Evolutionary conservation across 1,284 basidiomycete species (phyloP).

Genomic region (Fistulinella cinereoalba): DNA sequence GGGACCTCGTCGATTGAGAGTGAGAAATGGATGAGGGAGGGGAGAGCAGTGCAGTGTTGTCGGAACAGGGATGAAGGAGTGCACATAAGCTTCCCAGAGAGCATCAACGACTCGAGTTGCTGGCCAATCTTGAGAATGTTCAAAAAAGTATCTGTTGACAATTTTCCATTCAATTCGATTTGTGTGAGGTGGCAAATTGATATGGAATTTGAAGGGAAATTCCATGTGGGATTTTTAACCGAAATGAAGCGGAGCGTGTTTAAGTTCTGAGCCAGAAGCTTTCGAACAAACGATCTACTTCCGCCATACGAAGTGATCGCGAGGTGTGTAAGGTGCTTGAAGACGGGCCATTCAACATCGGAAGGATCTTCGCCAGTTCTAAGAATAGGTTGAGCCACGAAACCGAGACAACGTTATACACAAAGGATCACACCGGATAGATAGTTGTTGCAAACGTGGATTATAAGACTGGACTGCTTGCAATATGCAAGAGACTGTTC

Average conservation of each 20-base stretch:
- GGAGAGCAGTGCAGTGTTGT: conserved; percentile 41
- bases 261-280: conserved; percentile 54
- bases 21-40: conserved; percentile 61
- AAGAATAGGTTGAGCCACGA: conserved; percentile 1
- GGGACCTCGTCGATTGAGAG: conserved; percentile 47
- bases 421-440: conserved; percentile 42
- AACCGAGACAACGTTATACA: background rate
- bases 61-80: conserved; percentile 50
- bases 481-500: conserved; percentile 51
- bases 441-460: conserved; percentile 54
- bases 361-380: conserved; percentile 50
- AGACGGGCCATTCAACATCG: conserved; percentile 53
- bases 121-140: conserved; percentile 59
- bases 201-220: conserved; percentile 52
- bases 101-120: conserved; percentile 58
- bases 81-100: conserved; percentile 52
- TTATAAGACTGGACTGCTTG: conserved; percentile 49
- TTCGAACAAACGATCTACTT: conserved; percentile 38
- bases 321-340: conserved; percentile 59
- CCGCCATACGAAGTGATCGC: conserved; percentile 46
- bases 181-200: conserved; percentile 61
- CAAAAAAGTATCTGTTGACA: conserved; percentile 50
- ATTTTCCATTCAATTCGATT: conserved; percentile 57
- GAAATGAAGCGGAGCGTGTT: conserved; percentile 52
- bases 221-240: conserved; percentile 54